Evolutionary conservation across 805 yeast genomes (phyloP), one percentile per base, ranked within the genome.

Genomic region (Hanseniaspora lachancei): DNA sequence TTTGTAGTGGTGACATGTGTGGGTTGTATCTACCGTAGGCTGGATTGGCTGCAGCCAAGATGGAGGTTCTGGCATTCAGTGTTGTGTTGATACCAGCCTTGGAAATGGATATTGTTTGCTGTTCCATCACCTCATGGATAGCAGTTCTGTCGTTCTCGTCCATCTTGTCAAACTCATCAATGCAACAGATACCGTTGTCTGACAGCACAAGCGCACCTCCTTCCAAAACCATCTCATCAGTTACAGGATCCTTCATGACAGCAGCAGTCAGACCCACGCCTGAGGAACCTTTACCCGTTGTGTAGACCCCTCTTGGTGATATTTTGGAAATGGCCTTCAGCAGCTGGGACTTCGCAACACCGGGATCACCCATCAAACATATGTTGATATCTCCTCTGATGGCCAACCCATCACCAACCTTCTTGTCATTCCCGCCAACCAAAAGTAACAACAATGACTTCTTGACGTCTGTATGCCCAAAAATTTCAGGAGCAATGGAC

Each of bases 201-300:
- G 98, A 96, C 57, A 93, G 72, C 7, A 93, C 97, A 57, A 93
- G 75, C 1, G 98, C 97, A 70, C 98, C 98, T 58, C 97, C 98
- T 76, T 93, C 98, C 52, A 93, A 75, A 16, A 93, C 87, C 95
- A 91, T 86, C 70, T 93, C 98, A 69, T 93, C 98, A 1, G 98
- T 93, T n/a, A 89, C 91, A 2, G 97, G 97, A 68, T 93, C 98
- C 64, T 93, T 80, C 95, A 93, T 89, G 38, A 93, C 98, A 0
- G 98, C 98, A 1, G 98, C 98, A 4, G 98, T 93, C 63, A 93
- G 75, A 72, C 98, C 98, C 47, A 93, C 98, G 57, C 98, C 98
- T 0, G 98, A 93, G 4, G 97, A 89, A 68, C 98, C 98, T 64
- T 95, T 81, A 72, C 98, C 98, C 1, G 98, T 93, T 9, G 98